Evolutionary conservation across 177 flowering plant genomes (phyloP), one percentile per base, ranked within the genome.

Genomic region (Telopea speciosissima): DNA sequence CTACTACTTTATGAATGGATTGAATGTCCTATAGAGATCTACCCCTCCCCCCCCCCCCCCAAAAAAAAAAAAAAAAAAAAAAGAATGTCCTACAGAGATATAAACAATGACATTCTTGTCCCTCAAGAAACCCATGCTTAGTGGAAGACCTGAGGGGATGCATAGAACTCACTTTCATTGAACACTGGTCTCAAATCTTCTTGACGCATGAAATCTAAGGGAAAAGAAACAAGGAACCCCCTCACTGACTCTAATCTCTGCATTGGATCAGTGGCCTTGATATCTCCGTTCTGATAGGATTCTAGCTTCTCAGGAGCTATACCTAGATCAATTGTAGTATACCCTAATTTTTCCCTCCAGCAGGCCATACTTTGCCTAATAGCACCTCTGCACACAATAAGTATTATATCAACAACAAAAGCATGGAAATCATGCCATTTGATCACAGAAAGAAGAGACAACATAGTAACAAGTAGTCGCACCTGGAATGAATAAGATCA

Each of bases 121-220:
- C 8, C 40, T 36, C 40, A 36, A 36, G 40, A 8, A 8, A 5
- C 0, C 61, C 22, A 58, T n/a, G n/a, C 4, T 85, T 67, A 93
- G 76, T 93, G 91, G 74, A 94, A 94, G 62, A 94, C 97, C 72
- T 90, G 98, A 75, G 96, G 82, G 26, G 96, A 85, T 9, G 98
- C 98, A 76, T 92, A 94, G 72, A 79, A 92, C 68, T 94, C 98
- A 62, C 97, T 90, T 81, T 94, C 97, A 25, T 92, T 94, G 78
- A 92, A 94, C 31, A 89, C 95, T 0, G 98, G 98, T 83, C 98
- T 88, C 67, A 94, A 76, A 77, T 92, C 97, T 84, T 94, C 98
- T 77, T 84, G 78, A 80, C 83, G 81, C 97, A 92, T 89, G 76
- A 94, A 94, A 60, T 90, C 91, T 73, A 92, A 77, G 6, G 98